Evolutionary conservation across 371 early-diverging fungal species (phyloP).

Genomic region (Mortierella sp.): DNA sequence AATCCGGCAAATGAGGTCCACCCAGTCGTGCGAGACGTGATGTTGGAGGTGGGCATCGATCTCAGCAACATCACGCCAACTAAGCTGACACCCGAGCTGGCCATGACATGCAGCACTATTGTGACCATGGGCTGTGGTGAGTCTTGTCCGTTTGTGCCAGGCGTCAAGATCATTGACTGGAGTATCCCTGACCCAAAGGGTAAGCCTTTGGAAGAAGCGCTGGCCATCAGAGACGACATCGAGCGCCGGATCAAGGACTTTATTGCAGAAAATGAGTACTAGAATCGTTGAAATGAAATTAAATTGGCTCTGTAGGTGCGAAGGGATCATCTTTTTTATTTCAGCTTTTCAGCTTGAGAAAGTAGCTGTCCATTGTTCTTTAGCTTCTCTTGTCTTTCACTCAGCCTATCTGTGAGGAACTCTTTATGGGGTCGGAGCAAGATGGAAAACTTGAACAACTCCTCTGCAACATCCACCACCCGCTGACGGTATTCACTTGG

Average conservation of each 20-base stretch:
- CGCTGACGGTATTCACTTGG: constrained; percentile 52
- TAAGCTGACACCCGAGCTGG: constrained; percentile 41
- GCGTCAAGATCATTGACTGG: constrained; percentile 52
- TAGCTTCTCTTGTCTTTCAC: constrained; percentile 55
- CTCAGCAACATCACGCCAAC: constrained; percentile 32
- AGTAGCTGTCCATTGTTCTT: constrained; percentile 49
- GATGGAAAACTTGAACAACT: constrained; percentile 53
- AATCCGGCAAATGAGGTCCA: constrained; percentile 47
- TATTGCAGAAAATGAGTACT: constrained; percentile 39
- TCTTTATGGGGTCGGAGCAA: constrained; percentile 51
- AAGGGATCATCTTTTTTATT: no score
- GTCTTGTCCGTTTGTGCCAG: constrained; percentile 51
- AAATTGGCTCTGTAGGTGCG: no score
- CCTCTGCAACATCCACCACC: constrained; percentile 59
- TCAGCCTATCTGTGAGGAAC: constrained; percentile 52
- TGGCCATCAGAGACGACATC: constrained; percentile 46
- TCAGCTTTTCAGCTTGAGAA: constrained; percentile 48
- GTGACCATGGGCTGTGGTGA: constrained; percentile 54
- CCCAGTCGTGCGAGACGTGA: constrained; percentile 19
- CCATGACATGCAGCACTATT: constrained; percentile 32
- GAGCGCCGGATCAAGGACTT: constrained; percentile 13
- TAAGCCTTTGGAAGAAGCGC: constrained; percentile 34
- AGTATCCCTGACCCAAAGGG: constrained; percentile 42
- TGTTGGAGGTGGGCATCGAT: constrained; percentile 39
- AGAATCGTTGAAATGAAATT: neutral